Base-by-base conservation (phyloP, 2,329 filamentous ascomycete genomes). In the Monilinia fructigena region DNA sequence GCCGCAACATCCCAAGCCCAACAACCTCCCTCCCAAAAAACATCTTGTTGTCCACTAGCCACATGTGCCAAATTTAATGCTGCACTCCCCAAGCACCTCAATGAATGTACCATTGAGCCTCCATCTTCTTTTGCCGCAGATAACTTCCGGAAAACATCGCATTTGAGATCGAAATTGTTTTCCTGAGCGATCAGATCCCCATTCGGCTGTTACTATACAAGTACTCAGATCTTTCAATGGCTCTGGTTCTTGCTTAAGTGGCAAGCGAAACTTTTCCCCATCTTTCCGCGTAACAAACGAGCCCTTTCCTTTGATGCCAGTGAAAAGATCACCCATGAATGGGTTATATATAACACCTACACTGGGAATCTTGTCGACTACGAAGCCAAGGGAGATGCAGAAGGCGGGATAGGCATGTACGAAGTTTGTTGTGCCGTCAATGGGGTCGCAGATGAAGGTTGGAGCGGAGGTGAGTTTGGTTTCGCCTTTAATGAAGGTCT, bases 1-100 rank as follows among this genome's bases (percentile, higher is more conserved):
- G 91, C 91, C 74, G 89, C 91, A 2, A 94, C 91, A 76, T 94
- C 91, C 91, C 91, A 94, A 1, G 90, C 89, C 85, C 90, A 94
- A 77, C 89, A 92, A 0, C 91, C 91, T 48, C 89, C 90, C 78
- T 94, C 91, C 91, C 91, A 94, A 76, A 92, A 94, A 28, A 86
- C 73, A 75, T 94, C 91, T 35, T 92, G 72, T 76, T 87, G 83
- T 0, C 91, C 91, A 12, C 86, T 84, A 3, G 91, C 91, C 4
- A 92, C 88, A 50, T 82, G 84, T 66, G 89, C 91, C 23, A 93
- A 77, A 76, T 93, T 93, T 72, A 94, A 79, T 52, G 91, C 91
- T 10, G 91, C 91, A 61, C 84, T 88, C 2, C 91, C 91, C 68
- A 92, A 78, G 47, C 82, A 86, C n/a, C 91, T 81, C 67, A 94